Base-by-base conservation (phyloP, 371 early-diverging fungal species). In the Zychaea mexicana region DNA sequence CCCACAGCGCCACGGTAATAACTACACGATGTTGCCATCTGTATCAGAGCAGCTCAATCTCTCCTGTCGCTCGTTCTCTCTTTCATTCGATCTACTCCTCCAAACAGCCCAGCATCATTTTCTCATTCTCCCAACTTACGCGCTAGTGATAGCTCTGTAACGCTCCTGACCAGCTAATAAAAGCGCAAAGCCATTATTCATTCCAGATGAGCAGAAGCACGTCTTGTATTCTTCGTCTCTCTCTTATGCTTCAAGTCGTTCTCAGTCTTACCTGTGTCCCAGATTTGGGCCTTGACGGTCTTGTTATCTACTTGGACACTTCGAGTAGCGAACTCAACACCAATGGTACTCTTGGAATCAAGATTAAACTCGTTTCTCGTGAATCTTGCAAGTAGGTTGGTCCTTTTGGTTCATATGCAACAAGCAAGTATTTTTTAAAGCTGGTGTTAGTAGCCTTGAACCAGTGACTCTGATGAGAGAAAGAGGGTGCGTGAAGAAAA, bases 1-100 rank as follows among this genome's bases (percentile, higher is more conserved):
- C 99, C 99, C n/a, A 95, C 93, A 21, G 99, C 98, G 22, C 99
- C 99, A 71, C 99, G 97, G 84, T 99, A 99, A 82, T 99, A 98
- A 26, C 92, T 92, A 67, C 2, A 56, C 8, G 6, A 24, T 49
- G n/a, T 19, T 22, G n/a, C n/a, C n/a, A 42, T 42, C 8, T 42
- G n/a, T 42, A 42, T 42, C 13, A 17, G 3, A 1, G n/a, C n/a
- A 42, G n/a, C 15, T 15, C 4, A 12, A 12, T 21, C 13, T 39
- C 22, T 19, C 39, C 31, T 57, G 24, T 36, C 24, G 17, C 15
- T 57, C 22, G 17, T 0, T 42, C 42, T 42, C 2, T 12, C 5
- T 52, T 52, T 52, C 15, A 0, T n/a, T n/a, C n/a, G n/a, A n/a
- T n/a, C n/a, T n/a, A n/a, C n/a, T 22, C 30, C 22, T 22, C 52